Evolutionary conservation across 768 basidiomycete species (phyloP).

Genomic region (Fomitopsis pulvina): DNA sequence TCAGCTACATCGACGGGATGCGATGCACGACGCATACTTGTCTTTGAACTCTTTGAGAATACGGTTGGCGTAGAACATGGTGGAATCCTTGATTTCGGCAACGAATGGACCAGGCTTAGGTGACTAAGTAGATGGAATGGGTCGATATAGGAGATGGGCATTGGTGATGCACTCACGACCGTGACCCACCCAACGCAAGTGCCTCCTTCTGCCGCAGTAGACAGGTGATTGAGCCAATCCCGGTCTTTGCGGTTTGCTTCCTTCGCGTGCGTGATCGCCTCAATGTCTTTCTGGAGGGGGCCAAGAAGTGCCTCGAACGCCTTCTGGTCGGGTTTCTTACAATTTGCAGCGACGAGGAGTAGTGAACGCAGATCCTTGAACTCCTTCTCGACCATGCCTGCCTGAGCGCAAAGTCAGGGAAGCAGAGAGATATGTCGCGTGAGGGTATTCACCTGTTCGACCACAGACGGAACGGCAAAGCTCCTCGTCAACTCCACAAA

Average conservation of each 20-base stretch:
- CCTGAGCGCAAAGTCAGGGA: constrained; percentile 35
- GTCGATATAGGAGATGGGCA: background rate
- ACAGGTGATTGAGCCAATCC: constrained; percentile 79
- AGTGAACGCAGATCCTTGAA: constrained; percentile 64
- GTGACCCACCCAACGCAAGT: constrained; percentile 85
- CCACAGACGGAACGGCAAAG: constrained; percentile 62
- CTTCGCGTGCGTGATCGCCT: constrained; percentile 73
- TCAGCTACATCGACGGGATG: background rate
- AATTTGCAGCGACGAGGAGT: constrained; percentile 59
- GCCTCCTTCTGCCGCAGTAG: constrained; percentile 75
- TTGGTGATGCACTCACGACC: constrained; percentile 47
- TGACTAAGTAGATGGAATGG: constrained; percentile 31
- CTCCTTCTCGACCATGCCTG: constrained; percentile 57
- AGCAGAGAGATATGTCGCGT: background rate
- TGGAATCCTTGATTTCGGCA: constrained; percentile 78
- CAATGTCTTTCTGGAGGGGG: constrained; percentile 67
- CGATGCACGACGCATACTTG: constrained; percentile 50
- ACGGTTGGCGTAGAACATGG: constrained; percentile 83
- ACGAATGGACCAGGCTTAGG: constrained; percentile 78
- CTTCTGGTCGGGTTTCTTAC: constrained; percentile 72
- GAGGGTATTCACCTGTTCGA: constrained; percentile 62
- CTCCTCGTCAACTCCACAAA: constrained; percentile 67
- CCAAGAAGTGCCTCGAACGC: constrained; percentile 50
- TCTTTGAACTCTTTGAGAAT: constrained; percentile 92
- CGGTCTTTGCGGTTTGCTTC: constrained; percentile 74